Evolutionary conservation across 495 filamentous ascomycete species (phyloP), one percentile per base, ranked within the genome.

Genomic region (Apiosordaria backusii): DNA sequence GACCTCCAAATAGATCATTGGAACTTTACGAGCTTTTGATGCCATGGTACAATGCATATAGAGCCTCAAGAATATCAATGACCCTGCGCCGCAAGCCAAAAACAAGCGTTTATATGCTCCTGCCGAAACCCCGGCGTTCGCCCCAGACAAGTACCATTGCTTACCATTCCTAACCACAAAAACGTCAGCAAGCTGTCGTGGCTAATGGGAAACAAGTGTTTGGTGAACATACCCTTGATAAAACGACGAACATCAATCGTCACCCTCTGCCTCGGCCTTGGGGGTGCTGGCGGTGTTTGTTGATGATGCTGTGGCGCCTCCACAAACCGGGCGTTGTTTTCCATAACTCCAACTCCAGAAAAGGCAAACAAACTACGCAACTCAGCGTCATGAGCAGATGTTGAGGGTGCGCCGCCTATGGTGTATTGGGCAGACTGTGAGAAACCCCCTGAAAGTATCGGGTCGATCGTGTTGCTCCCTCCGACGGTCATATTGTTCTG

Each of bases 91-190:
- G 74, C 65, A 53, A 61, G 40, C 77, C 81, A 78, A 57, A 90
- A 84, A 29, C 88, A 82, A 22, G 62, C 68, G 66, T 89, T 85
- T 6, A 91, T 84, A 70, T 90, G 87, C 55, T 68, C 75, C 57
- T 79, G 79, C 50, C 81, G 80, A 57, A 88, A 86, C 1, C 88
- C 89, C 4, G 89, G 88, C 2, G 84, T 72, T 13, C 86, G 77
- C 0, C 88, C 89, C 0, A 90, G 78, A 75, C 89, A 91, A 0
- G 86, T 81, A 4, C 74, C 81, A 23, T 68, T 25, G 1, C 63
- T 57, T 1, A 67, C 70, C n/a, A 79, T 25, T 63, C 72, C 77
- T 74, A 21, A 22, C 24, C 6, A 23, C 2, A 50, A 1, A 52
- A 57, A 62, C 19, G 50, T 19, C 52, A 55, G 22, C n/a, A 21